Base-by-base conservation (phyloP, 371 early-diverging fungal species). In the Haplosporangium sp. region DNA sequence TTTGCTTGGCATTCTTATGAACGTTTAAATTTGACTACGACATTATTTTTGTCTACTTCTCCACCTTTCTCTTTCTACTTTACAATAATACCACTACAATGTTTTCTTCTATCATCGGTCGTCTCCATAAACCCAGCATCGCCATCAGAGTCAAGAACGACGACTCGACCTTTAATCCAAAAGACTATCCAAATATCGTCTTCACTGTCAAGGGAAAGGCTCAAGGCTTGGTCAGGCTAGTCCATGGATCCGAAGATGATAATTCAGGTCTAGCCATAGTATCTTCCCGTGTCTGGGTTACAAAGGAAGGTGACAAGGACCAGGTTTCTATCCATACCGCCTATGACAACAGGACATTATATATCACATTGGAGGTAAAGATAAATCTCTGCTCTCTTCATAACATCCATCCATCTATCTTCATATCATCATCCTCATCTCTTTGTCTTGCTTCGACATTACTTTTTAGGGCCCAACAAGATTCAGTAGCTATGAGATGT, bases 281-380 rank as follows among this genome's bases (percentile, higher is more conserved):
- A 65, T 75, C 82, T 8, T 64, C 69, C 39, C 68, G 82, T n/a
- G 47, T 81, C 62, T 81, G 82, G 82, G 72, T 75, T 67, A 71
- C 75, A 11, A 74, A 75, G 59, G 76, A 81, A 34, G 69, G 44
- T 39, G 82, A 81, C 48, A 75, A 74, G 52, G 66, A 72, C 20
- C 72, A 75, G 34, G 69, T 81, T 35, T 35, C 65, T 20, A 48
- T 81, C 67, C 58, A 42, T 6, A 56, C 69, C 3, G 15, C 53
- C 9, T 69, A 62, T 35, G 76, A 75, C 11, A 69, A 71, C 60
- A 68, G 66, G 60, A 81, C 76, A 3, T 59, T 59, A 11, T 57
- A 67, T 19, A 38, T 75, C 47, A 75, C 65, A 6, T 47, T 81
- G 15, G 72, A 81, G 72, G 78, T 78, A 73, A 27, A 27, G 27